Percentiles rank a stretch among this genome's conserved stretches.
Conservation (phyloP, 306 rosid genomes). For the Prunus fruticosa region DNA sequence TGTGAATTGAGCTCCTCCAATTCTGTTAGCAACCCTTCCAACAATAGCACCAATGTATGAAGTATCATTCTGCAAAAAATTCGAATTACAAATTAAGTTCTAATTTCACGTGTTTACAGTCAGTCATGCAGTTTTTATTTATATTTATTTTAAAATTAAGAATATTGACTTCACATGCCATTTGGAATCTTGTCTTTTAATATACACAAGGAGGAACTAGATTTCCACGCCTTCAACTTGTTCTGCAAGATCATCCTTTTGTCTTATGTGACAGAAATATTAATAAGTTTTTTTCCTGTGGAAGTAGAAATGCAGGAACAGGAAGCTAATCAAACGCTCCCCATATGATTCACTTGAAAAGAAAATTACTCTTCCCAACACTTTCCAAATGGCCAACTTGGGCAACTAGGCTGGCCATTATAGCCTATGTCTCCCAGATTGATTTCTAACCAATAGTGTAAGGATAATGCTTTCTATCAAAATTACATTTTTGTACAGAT, state of each 20-base stretch:
- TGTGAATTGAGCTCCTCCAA: conserved; percentile 75
- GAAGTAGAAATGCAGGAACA: too few relatives aligned
- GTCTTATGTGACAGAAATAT: not conserved
- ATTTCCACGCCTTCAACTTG: not conserved
- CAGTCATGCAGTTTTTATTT: too few relatives aligned
- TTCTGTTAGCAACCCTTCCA: conserved; percentile 86
- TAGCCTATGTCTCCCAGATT: too few relatives aligned
- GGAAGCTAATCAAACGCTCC: not conserved
- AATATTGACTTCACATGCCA: too few relatives aligned
- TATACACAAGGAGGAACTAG: too few relatives aligned
- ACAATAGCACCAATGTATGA: conserved; percentile 66
- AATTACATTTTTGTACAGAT: too few relatives aligned
- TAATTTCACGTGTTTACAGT: not conserved
- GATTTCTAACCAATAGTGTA: too few relatives aligned
- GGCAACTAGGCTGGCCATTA: too few relatives aligned
- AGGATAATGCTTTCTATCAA: too few relatives aligned
- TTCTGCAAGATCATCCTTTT: not conserved
- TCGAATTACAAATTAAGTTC: not conserved
- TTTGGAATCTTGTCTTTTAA: too few relatives aligned
- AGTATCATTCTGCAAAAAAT: conserved; percentile 54
- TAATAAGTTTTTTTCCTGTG: not conserved
- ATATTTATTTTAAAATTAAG: too few relatives aligned
- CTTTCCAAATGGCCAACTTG: not conserved
- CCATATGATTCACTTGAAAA: not conserved
- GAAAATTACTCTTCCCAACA: not conserved